Conservation (phyloP, 2,329 filamentous ascomycete species). For the Boeremia exigua region DNA sequence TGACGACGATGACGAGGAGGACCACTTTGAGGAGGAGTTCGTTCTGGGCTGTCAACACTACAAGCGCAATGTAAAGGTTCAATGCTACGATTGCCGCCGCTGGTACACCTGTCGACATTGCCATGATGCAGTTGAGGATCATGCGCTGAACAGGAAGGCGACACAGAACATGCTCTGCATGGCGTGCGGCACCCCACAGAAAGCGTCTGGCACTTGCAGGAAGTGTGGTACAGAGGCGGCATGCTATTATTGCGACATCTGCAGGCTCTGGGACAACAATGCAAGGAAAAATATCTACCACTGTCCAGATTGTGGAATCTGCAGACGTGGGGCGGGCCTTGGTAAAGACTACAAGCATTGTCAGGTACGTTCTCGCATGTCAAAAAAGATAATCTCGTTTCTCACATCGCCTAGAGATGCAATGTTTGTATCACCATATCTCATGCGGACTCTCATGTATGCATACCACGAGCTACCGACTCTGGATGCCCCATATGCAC, state of each 20-base stretch:
- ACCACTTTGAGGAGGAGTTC: constrained; percentile 55
- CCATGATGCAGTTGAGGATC: constrained; percentile 83
- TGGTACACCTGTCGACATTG: constrained; percentile 98
- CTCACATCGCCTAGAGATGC: constrained; percentile 59
- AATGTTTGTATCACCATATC: constrained; percentile 93
- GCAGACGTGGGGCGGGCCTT: constrained; percentile 84
- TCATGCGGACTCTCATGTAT: constrained; percentile 84
- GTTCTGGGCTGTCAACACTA: constrained; percentile 87
- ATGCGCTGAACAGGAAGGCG: constrained; percentile 77
- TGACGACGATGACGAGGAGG: constrained; percentile 55
- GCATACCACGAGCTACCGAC: constrained; percentile 91
- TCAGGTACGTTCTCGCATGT: constrained; percentile 67
- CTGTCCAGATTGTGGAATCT: constrained; percentile 95
- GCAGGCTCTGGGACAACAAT: constrained; percentile 97
- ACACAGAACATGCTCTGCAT: constrained; percentile 98
- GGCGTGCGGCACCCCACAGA: constrained; percentile 86
- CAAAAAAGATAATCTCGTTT: constrained; percentile 10
- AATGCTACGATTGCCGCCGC: constrained; percentile 85
- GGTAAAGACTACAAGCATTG: constrained; percentile 98
- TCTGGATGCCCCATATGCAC: constrained; percentile 97
- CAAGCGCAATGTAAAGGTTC: constrained; percentile 91
- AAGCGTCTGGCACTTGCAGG: constrained; percentile 77
- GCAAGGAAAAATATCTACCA: constrained; percentile 92
- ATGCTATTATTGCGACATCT: constrained; percentile 91
- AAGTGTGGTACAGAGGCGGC: constrained; percentile 79